Conservation (phyloP, 257 asterid species). For the Forsythia suspensa region DNA sequence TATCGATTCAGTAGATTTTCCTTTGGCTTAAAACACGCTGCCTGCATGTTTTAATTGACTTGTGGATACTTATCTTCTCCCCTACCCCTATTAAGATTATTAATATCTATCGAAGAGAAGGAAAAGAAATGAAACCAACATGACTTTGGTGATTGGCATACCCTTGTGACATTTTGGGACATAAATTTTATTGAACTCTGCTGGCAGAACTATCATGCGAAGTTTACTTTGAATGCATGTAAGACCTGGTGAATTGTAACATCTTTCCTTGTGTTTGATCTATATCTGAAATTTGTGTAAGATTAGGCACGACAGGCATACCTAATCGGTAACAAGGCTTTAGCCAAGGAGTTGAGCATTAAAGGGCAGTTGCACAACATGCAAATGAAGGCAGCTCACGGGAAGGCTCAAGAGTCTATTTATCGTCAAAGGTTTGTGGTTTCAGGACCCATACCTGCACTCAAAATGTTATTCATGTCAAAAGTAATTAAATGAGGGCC, state of each 20-base stretch:
- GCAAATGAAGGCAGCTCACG: conserved; percentile 97
- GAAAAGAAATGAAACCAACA: neutral
- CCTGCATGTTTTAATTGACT: neutral
- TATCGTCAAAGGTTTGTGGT: conserved; percentile 65
- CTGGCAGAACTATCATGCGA: neutral
- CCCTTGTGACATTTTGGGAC: neutral
- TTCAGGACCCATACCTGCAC: conserved; percentile 22
- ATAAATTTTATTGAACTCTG: neutral
- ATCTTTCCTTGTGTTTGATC: conserved; percentile 23
- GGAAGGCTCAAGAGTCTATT: conserved; percentile 88
- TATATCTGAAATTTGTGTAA: conserved; percentile 28
- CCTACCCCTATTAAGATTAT: neutral
- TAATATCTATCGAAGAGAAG: neutral
- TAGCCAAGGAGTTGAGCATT: conserved; percentile 94
- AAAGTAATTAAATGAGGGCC: neutral
- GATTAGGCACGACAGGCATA: conserved; percentile 95
- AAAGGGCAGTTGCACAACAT: conserved; percentile 95
- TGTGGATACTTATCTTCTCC: neutral
- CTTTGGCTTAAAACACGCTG: neutral
- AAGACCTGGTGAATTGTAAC: neutral
- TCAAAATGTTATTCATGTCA: neutral
- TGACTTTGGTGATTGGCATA: neutral
- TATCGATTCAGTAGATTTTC: neutral
- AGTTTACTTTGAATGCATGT: neutral
- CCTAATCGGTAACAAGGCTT: conserved; percentile 90